Percentiles rank a stretch among this genome's conserved stretches.
These are phyloP conservation scores for Aspergillus biplanus DNA, from an alignment of 495 filamentous ascomycete species.

Conservation along the genomic window DNA sequence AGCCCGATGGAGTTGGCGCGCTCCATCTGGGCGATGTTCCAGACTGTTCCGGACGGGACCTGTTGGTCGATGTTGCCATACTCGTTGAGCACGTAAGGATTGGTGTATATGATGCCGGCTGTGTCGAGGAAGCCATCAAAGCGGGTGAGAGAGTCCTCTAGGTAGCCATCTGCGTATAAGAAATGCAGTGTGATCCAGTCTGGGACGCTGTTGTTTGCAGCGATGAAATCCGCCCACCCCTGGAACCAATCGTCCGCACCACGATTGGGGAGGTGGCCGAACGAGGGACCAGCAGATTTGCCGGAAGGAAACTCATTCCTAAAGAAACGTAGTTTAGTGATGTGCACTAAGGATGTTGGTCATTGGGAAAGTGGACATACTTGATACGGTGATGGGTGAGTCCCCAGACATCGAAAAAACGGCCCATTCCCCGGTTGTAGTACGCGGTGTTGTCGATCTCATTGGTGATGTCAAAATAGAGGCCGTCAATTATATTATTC, in stretches of 20 bases:
- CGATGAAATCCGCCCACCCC: background rate
- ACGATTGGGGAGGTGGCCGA: background rate
- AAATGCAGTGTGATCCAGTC: background rate
- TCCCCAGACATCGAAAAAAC: background rate
- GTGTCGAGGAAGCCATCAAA: background rate
- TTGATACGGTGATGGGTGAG: background rate
- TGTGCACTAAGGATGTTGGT: background rate
- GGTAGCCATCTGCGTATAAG: background rate
- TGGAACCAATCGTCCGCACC: background rate
- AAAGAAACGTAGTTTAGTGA: background rate
- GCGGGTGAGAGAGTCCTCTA: background rate
- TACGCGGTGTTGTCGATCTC: background rate
- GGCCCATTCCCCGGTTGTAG: background rate
- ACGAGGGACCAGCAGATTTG: background rate
- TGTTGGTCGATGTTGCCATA: background rate
- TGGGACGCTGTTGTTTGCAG: background rate
- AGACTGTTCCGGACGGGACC: background rate
- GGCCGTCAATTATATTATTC: background rate
- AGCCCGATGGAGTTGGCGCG: background rate
- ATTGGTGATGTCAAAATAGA: background rate
- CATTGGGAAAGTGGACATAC: background rate
- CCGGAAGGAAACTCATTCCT: background rate
- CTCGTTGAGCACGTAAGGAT: background rate
- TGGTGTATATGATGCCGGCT: background rate
- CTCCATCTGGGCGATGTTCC: background rate